These are phyloP conservation scores for Trapa incisa DNA, from an alignment of 345 rosid species.

Conservation along the genomic window DNA sequence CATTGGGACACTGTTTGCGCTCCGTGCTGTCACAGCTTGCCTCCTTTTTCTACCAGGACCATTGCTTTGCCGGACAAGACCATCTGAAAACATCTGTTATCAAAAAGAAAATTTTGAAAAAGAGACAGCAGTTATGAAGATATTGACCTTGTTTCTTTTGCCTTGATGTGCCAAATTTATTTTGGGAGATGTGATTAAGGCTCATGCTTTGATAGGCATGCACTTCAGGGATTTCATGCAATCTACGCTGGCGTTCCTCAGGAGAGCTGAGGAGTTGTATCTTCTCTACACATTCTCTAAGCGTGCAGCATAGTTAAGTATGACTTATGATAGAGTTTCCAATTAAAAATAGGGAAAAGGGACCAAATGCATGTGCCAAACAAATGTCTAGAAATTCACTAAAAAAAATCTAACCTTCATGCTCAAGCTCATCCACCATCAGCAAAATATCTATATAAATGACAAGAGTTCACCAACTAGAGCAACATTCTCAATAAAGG, in stretches of 20 bases:
- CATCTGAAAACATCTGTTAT: slow-evolving; percentile 21
- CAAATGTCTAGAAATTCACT: neutral
- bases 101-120: neutral
- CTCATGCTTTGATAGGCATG: slow-evolving; percentile 53
- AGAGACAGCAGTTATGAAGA: slow-evolving; percentile 5
- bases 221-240: slow-evolving; percentile 49
- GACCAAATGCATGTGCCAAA: neutral
- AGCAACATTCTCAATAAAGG: slow-evolving; percentile 28
- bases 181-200: slow-evolving; percentile 34
- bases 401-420: neutral
- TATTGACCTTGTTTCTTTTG: slow-evolving; percentile 41
- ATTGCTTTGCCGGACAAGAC: slow-evolving; percentile 15
- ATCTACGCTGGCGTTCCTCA: slow-evolving; percentile 55
- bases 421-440: neutral
- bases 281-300: slow-evolving; percentile 70
- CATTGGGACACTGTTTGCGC: slow-evolving; percentile 21
- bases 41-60: slow-evolving; percentile 20
- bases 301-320: slow-evolving; percentile 70
- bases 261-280: slow-evolving; percentile 62
- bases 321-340: neutral
- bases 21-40: slow-evolving; percentile 15
- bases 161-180: slow-evolving; percentile 26
- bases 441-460: neutral
- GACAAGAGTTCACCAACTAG: neutral
- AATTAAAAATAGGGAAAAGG: neutral